Evolutionary conservation across 306 rosid genomes (phyloP).

Genomic region (Adenanthera pavonina): DNA sequence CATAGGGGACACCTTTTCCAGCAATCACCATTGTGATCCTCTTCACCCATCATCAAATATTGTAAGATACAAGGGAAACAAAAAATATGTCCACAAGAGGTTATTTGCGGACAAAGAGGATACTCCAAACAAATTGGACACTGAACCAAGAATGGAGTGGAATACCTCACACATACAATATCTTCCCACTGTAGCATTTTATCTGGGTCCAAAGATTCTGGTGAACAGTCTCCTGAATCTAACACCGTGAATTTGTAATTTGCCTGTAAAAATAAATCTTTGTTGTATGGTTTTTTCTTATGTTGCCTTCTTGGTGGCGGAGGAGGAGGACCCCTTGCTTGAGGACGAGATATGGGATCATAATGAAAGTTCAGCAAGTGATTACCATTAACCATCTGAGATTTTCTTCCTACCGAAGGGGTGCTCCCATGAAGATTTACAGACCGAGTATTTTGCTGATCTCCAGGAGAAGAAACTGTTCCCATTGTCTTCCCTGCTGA

Average conservation of each 20-base stretch:
- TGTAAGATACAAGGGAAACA: constrained; percentile 94
- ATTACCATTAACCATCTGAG: constrained; percentile 77
- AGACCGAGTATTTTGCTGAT: constrained; percentile 48
- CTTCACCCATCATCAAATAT: constrained; percentile 84
- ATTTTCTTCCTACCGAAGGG: constrained; percentile 62
- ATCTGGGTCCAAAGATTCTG: constrained; percentile 87
- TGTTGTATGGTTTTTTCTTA: constrained; percentile 83
- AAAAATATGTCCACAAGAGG: constrained; percentile 95
- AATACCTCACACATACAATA: constrained; percentile 81
- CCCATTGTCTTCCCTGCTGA: constrained; percentile 52
- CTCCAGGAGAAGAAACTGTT: constrained; percentile 46
- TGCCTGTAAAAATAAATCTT: constrained; percentile 93
- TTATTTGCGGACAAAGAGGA: constrained; percentile 93
- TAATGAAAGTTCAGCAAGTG: constrained; percentile 92
- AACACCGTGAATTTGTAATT: constrained; percentile 87
- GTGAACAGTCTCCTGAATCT: constrained; percentile 70
- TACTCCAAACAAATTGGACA: constrained; percentile 97
- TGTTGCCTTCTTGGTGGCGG: constrained; percentile 76
- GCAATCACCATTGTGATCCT: constrained; percentile 88
- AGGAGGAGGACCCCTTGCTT: constrained; percentile 80
- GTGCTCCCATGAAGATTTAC: constrained; percentile 61
- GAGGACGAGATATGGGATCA: constrained; percentile 85
- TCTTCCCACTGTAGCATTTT: constrained; percentile 96
- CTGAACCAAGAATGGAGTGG: constrained; percentile 73
- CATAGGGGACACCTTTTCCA: constrained; percentile 97